phyloP scores from a whole-genome alignment of 805 yeast genomes.

The Citeromyces matritensis region DNA sequence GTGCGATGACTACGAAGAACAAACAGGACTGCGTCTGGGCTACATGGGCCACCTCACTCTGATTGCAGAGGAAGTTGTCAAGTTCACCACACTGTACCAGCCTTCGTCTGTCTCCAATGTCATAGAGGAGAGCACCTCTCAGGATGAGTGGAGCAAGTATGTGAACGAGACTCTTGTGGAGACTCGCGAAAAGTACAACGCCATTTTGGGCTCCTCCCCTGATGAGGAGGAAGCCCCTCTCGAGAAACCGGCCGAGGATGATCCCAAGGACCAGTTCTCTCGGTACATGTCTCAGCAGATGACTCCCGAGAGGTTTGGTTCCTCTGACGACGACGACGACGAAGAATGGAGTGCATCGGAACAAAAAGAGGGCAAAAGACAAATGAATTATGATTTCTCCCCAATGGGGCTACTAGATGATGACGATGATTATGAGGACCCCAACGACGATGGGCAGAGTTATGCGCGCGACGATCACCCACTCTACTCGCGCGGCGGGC shows the following conservation, averaged over 20 bases:
- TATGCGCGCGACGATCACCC: conserved; percentile 50
- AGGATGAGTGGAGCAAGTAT: conserved; percentile 64
- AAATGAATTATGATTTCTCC: neutral
- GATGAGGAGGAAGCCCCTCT: conserved; percentile 21
- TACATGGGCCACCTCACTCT: conserved; percentile 95
- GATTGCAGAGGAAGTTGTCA: conserved; percentile 91
- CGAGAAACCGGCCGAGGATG: conserved; percentile 9
- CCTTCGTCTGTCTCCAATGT: conserved; percentile 42
- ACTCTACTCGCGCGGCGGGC: conserved; percentile 18
- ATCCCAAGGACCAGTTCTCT: conserved; percentile 28
- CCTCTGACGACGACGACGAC: conserved; percentile 42
- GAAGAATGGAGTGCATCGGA: conserved; percentile 14
- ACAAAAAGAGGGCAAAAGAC: neutral
- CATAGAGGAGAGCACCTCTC: conserved; percentile 33
- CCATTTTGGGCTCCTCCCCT: conserved; percentile 67
- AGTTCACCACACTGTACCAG: conserved; percentile 50
- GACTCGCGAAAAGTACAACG: conserved; percentile 87
- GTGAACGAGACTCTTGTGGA: conserved; percentile 74
- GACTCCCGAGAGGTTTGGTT: conserved; percentile 31
- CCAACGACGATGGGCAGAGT: conserved; percentile 70
- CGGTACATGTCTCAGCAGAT: conserved; percentile 67
- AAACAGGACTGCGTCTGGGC: conserved; percentile 59
- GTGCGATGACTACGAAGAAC: conserved; percentile 45
- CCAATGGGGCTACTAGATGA: conserved; percentile 13
- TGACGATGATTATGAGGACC: conserved; percentile 64